These are phyloP conservation scores for Quercus engelmannii DNA, from an alignment of 306 rosid species.

Conservation along the genomic window DNA sequence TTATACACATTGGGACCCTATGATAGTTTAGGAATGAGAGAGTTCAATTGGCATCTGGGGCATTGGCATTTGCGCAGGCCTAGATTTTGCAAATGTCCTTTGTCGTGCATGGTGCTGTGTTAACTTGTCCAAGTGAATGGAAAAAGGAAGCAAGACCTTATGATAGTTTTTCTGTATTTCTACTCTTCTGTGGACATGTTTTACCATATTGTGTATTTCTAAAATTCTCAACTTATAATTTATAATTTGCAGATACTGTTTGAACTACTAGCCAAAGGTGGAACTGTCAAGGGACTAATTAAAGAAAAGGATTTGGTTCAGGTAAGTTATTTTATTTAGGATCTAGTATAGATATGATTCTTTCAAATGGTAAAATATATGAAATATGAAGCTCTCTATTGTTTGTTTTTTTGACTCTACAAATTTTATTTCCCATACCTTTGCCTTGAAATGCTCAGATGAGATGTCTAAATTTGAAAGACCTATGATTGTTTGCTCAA, in stretches of 20 bases:
- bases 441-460: background rate
- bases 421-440: background rate
- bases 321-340: slow-evolving; percentile 43
- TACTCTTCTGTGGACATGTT: background rate
- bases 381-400: background rate
- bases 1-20: background rate
- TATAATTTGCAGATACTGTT: slow-evolving; percentile 65
- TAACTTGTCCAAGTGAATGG: slow-evolving; percentile 4
- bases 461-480: background rate
- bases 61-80: background rate
- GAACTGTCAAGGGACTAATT: slow-evolving; percentile 81
- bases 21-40: background rate
- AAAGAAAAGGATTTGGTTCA: slow-evolving; percentile 86
- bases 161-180: background rate
- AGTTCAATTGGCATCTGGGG: background rate
- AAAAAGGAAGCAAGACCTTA: slow-evolving; percentile 16
- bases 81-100: background rate
- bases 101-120: background rate
- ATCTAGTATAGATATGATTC: background rate
- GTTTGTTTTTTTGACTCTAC: background rate
- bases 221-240: slow-evolving; percentile 17
- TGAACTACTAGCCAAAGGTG: slow-evolving; percentile 88
- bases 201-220: slow-evolving; percentile 3
- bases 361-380: background rate
- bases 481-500: background rate